Conservation (phyloP, 1,284 basidiomycete genomes). For the Pyrrhoderma lamaoense region DNA sequence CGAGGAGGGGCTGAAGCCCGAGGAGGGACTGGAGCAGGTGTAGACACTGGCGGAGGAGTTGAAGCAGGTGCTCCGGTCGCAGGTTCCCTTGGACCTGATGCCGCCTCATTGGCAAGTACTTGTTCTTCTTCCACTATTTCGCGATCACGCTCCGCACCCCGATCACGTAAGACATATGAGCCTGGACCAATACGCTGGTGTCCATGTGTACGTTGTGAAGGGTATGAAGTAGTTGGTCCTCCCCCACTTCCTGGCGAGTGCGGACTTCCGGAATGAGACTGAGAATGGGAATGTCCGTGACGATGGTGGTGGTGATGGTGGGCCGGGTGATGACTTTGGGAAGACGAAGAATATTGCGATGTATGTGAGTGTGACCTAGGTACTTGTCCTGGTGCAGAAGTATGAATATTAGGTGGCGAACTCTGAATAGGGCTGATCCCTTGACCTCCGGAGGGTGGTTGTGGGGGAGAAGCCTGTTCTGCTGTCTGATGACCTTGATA, state of each 20-base stretch:
- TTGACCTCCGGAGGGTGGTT: background rate
- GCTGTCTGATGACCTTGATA: background rate
- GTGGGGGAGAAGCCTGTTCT: background rate
- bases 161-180: constrained; percentile 40
- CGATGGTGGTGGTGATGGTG: constrained; percentile 4
- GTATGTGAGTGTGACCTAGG: constrained; percentile 8
- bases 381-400: background rate
- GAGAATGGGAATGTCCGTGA: constrained; percentile 33
- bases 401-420: constrained; percentile 3
- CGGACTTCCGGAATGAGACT: constrained; percentile 20
- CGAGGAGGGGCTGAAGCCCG: background rate
- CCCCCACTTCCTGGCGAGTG: constrained; percentile 5
- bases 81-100: constrained; percentile 32
- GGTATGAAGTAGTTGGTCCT: constrained; percentile 20
- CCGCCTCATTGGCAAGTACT: background rate
- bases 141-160: constrained; percentile 30
- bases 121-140: constrained; percentile 22
- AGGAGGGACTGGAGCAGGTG: background rate
- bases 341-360: constrained; percentile 1
- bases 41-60: background rate
- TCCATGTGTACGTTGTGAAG: constrained; percentile 38
- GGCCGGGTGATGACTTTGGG: background rate
- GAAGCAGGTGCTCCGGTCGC: constrained; percentile 20
- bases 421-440: background rate
- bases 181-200: constrained; percentile 63